Evolutionary conservation across 768 basidiomycete species (phyloP).

Genomic region (Phallus indusiatus): DNA sequence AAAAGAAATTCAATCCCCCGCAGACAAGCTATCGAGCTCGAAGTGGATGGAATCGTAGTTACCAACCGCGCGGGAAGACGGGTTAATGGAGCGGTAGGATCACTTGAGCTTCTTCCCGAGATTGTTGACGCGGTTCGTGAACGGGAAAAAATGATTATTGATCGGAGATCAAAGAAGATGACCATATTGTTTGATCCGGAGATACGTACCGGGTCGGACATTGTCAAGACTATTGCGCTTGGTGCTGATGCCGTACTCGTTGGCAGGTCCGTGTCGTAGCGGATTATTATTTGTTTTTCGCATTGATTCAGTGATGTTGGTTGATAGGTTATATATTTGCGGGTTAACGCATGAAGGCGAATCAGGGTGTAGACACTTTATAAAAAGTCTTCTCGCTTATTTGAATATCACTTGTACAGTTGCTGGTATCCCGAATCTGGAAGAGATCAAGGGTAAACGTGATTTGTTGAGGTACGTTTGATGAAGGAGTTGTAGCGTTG

Average conservation of each 20-base stretch:
- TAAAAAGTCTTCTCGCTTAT: constrained; percentile 42
- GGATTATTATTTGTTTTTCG: constrained; percentile 34
- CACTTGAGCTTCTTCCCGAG: constrained; percentile 38
- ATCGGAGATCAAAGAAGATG: constrained; percentile 23
- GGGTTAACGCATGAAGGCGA: constrained; percentile 45
- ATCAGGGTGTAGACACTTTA: constrained; percentile 42
- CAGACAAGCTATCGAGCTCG: constrained; percentile 38
- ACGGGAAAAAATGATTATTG: constrained; percentile 21
- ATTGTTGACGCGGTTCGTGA: too few species aligned
- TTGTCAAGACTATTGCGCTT: too few species aligned
- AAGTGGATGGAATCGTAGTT: constrained; percentile 46
- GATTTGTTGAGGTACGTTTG: constrained; percentile 23
- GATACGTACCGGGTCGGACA: too few species aligned
- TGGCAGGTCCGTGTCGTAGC: constrained; percentile 39
- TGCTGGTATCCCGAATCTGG: constrained; percentile 25
- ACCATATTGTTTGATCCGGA: constrained; percentile 46
- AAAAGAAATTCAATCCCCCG: constrained; percentile 42
- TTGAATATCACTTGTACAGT: too few species aligned
- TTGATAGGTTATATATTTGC: constrained; percentile 35
- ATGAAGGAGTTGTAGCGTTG: constrained; percentile 21
- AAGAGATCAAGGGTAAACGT: too few species aligned
- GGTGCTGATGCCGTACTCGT: too few species aligned
- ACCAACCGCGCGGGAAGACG: constrained; percentile 48
- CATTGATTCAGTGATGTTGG: too few species aligned
- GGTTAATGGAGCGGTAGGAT: constrained; percentile 46